Evolutionary conservation across 176 grass and related monocot species (phyloP).

Genomic region (Otatea glauca): DNA sequence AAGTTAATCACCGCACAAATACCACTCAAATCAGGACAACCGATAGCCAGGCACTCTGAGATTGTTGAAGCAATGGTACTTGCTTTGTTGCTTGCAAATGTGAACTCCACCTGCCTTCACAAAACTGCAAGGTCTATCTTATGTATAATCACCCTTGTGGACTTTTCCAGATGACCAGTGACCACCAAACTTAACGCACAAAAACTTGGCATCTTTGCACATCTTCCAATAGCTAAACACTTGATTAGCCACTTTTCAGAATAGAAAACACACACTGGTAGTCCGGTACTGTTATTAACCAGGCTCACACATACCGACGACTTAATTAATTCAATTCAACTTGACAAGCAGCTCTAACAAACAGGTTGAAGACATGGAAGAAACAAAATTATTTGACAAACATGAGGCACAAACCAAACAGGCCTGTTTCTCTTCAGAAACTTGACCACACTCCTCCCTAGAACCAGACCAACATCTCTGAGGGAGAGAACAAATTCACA

Average conservation of each 20-base stretch:
- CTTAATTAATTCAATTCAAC: conserved; percentile 46
- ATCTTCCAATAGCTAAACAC: conserved; percentile 57
- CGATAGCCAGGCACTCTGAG: background rate
- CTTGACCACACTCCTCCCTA: conserved; percentile 62
- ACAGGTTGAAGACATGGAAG: conserved; percentile 37
- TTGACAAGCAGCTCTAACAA: conserved; percentile 3
- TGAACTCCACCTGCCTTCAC: conserved; percentile 44
- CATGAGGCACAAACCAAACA: conserved; percentile 41
- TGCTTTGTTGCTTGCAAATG: conserved; percentile 41
- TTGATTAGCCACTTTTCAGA: conserved; percentile 44
- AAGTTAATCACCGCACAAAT: no score
- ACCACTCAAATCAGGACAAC: no score
- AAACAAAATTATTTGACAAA: conserved; percentile 45
- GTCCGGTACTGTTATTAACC: conserved; percentile 12
- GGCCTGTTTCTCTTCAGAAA: conserved; percentile 94
- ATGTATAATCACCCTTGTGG: background rate
- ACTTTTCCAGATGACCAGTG: conserved; percentile 37
- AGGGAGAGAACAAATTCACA: conserved; percentile 66
- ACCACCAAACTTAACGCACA: conserved; percentile 43
- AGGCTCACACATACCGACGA: conserved; percentile 34
- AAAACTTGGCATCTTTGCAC: conserved; percentile 60
- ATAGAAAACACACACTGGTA: conserved; percentile 34
- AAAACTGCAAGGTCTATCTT: conserved; percentile 34
- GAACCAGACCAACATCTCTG: conserved; percentile 58
- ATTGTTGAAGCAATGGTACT: conserved; percentile 16